These are phyloP conservation scores for Pisolithus orientalis DNA, from an alignment of 768 basidiomycete genomes.

Conservation along the genomic window DNA sequence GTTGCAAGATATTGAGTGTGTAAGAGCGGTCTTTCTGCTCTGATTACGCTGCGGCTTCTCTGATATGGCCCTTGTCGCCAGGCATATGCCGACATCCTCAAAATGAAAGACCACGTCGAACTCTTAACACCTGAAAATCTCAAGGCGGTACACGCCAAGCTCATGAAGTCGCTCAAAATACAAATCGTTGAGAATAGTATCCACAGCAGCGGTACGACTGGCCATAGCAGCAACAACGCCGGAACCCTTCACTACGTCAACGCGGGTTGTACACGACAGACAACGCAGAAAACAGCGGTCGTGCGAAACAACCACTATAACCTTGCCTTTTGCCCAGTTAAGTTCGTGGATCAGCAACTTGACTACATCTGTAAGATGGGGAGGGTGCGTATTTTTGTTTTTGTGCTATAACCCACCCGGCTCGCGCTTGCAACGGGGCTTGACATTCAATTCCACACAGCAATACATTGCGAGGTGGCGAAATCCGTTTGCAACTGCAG, in stretches of 20 bases:
- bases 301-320: conserved; percentile 29
- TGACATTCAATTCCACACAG: conserved; percentile 7
- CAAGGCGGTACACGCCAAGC: conserved; percentile 23
- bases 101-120: conserved; percentile 19
- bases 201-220: neutral
- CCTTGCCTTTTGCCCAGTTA: conserved; percentile 26
- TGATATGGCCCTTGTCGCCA: neutral
- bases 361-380: conserved; percentile 32
- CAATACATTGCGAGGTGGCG: conserved; percentile 34
- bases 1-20: conserved; percentile 23
- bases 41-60: neutral
- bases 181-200: conserved; percentile 11
- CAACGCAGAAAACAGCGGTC: conserved; percentile 23
- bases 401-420: neutral
- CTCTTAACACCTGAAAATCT: conserved; percentile 22
- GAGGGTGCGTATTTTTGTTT: conserved; percentile 13
- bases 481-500: conserved; percentile 32
- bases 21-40: neutral
- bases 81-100: conserved; percentile 21
- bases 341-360: conserved; percentile 26
- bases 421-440: neutral
- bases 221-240: neutral
- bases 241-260: conserved; percentile 22
- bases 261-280: conserved; percentile 23
- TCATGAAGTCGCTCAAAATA: conserved; percentile 28